Percentiles rank a stretch among this genome's conserved stretches.
These are phyloP conservation scores for Podila epicladia DNA, from an alignment of 192 early-diverging fungal species.

Conservation along the genomic window DNA sequence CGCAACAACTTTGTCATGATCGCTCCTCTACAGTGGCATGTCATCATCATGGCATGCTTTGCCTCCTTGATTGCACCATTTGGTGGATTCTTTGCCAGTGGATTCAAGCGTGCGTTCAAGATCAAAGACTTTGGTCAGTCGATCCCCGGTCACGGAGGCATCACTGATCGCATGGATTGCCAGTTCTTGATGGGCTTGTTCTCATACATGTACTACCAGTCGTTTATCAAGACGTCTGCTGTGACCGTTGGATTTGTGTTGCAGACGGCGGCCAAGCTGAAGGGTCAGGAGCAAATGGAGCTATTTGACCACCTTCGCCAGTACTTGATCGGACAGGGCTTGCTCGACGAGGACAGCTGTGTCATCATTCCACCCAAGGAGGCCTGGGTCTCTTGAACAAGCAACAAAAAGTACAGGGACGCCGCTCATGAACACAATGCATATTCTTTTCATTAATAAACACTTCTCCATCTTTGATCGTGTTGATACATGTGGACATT, in stretches of 20 bases:
- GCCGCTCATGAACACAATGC: background rate
- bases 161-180: conserved; percentile 98
- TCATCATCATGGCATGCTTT: conserved; percentile 88
- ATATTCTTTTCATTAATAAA: conserved; percentile 4
- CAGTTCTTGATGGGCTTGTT: conserved; percentile 98
- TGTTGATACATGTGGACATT: no score
- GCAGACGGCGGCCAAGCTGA: conserved; percentile 41
- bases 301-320: conserved; percentile 52
- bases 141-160: conserved; percentile 97
- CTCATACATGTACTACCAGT: conserved; percentile 89
- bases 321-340: conserved; percentile 51
- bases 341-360: conserved; percentile 50
- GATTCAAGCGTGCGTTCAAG: conserved; percentile 96
- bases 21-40: conserved; percentile 89
- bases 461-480: background rate
- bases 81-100: conserved; percentile 98
- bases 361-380: conserved; percentile 48
- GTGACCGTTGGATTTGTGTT: conserved; percentile 44
- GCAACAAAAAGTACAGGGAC: background rate
- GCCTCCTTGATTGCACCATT: conserved; percentile 96
- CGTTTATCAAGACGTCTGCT: conserved; percentile 78
- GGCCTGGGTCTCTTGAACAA: conserved; percentile 32
- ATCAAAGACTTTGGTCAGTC: conserved; percentile 97
- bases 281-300: conserved; percentile 50
- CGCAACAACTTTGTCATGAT: conserved; percentile 66